Conservation (phyloP, 768 basidiomycete species). For the Gyrodon lividus region DNA sequence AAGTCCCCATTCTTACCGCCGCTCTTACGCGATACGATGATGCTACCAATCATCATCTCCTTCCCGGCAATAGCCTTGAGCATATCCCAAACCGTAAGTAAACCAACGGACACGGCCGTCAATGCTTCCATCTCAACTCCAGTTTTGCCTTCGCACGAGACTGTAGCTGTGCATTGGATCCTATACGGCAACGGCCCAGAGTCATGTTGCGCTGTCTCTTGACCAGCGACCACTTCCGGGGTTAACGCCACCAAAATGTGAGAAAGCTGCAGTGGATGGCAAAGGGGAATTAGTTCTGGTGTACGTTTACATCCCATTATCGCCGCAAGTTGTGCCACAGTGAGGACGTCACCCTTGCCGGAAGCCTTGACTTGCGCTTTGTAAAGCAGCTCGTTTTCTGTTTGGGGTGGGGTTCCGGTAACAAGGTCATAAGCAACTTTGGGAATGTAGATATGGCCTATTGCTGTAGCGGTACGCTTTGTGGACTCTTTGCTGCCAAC, state of each 20-base stretch:
- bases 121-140: constrained; percentile 95
- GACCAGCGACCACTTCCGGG: constrained; percentile 36
- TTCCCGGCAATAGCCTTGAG: constrained; percentile 86
- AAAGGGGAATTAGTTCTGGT: constrained; percentile 79
- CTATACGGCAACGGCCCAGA: constrained; percentile 35
- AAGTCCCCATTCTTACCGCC: constrained; percentile 81
- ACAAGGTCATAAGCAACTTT: constrained; percentile 63
- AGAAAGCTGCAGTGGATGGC: constrained; percentile 78
- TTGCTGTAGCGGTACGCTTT: constrained; percentile 70
- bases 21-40: constrained; percentile 62
- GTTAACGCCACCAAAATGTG: constrained; percentile 64
- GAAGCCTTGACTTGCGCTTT: constrained; percentile 49
- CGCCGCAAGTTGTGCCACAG: constrained; percentile 79
- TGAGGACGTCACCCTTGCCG: constrained; percentile 68
- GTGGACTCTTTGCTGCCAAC: constrained; percentile 62
- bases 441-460: constrained; percentile 70
- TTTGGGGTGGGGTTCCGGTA: constrained; percentile 26
- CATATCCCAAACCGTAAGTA: constrained; percentile 92
- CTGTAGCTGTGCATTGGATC: constrained; percentile 64
- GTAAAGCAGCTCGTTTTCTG: constrained; percentile 20
- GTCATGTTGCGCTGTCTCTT: not conserved
- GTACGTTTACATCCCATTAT: constrained; percentile 89
- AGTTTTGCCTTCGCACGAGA: constrained; percentile 76
- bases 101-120: constrained; percentile 74
- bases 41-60: constrained; percentile 76